Percentiles rank a stretch among this genome's conserved stretches.
These are phyloP conservation scores for Lolium multiflorum DNA, from an alignment of 176 grass and related monocot genomes.

Conservation along the genomic window DNA sequence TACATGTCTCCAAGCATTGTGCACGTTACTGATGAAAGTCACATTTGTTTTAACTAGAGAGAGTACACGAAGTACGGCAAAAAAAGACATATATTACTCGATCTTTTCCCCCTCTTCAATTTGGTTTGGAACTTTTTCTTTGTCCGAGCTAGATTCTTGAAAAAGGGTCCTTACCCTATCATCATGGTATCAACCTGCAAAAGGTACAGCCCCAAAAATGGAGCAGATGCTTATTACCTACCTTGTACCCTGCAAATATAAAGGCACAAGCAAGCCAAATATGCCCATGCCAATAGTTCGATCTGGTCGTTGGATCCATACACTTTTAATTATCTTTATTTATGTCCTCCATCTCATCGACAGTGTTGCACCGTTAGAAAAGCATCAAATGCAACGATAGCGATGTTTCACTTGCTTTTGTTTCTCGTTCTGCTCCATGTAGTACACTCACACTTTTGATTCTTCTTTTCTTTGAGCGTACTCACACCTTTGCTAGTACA, in stretches of 20 bases:
- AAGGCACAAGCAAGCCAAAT: conserved; percentile 1
- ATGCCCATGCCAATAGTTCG: conserved; percentile 27
- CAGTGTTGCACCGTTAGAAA: not conserved
- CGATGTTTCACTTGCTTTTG: conserved; percentile 9
- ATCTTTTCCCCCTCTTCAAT: not conserved
- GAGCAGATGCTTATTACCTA: not conserved
- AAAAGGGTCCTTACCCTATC: not conserved
- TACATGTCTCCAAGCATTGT: no score
- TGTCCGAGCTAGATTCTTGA: not conserved
- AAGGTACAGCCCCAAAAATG: not conserved
- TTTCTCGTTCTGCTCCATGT: not conserved
- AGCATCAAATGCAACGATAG: conserved; percentile 27
- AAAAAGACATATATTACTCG: not conserved
- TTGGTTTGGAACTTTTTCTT: not conserved
- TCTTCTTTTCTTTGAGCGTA: not conserved
- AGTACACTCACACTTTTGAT: not conserved
- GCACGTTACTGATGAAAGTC: not conserved
- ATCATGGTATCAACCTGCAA: not conserved
- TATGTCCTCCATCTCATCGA: not conserved
- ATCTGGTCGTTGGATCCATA: conserved; percentile 31
- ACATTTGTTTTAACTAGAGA: not conserved
- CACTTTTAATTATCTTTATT: conserved; percentile 33
- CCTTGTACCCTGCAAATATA: not conserved
- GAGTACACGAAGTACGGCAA: not conserved
- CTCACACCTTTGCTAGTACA: not conserved